Evolutionary conservation across 1,284 basidiomycete genomes (phyloP).

Genomic region (Wallemia mellicola): DNA sequence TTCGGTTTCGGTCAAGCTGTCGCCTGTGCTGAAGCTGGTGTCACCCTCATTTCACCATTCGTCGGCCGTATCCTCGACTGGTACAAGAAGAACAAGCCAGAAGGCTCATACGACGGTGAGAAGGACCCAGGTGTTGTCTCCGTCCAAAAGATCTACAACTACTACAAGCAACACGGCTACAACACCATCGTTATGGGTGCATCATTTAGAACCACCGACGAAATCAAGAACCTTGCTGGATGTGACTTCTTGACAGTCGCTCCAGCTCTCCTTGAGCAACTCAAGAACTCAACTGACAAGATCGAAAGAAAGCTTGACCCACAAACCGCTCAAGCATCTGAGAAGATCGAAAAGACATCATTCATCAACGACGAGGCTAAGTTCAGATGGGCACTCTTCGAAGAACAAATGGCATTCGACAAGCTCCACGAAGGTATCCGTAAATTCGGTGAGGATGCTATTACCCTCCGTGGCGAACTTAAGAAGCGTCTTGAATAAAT

Average conservation of each 20-base stretch:
- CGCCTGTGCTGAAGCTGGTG: conserved; percentile 87
- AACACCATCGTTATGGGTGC: conserved; percentile 99
- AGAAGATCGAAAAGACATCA: conserved; percentile 38
- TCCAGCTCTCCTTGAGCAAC: conserved; percentile 66
- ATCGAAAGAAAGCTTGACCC: conserved; percentile 65
- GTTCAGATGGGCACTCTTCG: conserved; percentile 75
- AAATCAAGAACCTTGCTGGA: conserved; percentile 82
- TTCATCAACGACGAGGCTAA: conserved; percentile 79
- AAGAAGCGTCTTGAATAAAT: conserved; percentile 18
- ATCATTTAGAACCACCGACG: conserved; percentile 81
- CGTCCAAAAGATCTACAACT: conserved; percentile 90
- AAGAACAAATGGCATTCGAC: conserved; percentile 82
- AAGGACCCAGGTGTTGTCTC: conserved; percentile 90
- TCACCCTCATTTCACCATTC: conserved; percentile 96
- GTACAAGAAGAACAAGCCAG: conserved; percentile 64
- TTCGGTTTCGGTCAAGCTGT: conserved; percentile 97
- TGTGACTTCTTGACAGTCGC: conserved; percentile 92
- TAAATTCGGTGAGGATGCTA: conserved; percentile 86
- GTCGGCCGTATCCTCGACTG: conserved; percentile 92
- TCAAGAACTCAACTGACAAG: conserved; percentile 43
- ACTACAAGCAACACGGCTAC: conserved; percentile 97
- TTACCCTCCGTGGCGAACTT: conserved; percentile 57
- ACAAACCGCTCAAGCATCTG: conserved; percentile 23
- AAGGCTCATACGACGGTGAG: conserved; percentile 54
- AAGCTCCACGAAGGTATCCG: conserved; percentile 86